These are phyloP conservation scores for Pseudogymnoascus sp. DNA, from an alignment of 2,329 filamentous ascomycete genomes.

Conservation along the genomic window DNA sequence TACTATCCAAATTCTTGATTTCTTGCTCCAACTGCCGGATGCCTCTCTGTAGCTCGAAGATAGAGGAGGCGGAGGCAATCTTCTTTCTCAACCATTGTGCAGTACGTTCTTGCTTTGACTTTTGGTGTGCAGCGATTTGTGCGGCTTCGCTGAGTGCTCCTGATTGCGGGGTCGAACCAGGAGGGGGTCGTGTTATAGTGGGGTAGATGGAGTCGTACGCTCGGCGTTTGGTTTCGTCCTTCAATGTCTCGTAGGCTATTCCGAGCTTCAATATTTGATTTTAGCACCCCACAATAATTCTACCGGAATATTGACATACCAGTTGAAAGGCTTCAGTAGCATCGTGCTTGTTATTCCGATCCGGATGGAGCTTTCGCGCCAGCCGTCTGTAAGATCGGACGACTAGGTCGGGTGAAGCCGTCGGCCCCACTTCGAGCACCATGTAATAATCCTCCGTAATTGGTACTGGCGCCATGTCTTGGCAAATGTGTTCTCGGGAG, in stretches of 20 bases:
- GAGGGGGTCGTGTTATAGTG: slow-evolving; percentile 11
- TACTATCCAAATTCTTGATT: slow-evolving; percentile 25
- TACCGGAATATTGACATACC: slow-evolving; percentile 21
- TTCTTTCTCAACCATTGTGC: slow-evolving; percentile 25
- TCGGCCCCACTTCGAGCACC: slow-evolving; percentile 27
- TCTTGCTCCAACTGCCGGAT: slow-evolving; percentile 23
- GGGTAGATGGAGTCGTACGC: slow-evolving; percentile 29
- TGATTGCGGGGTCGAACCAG: background rate
- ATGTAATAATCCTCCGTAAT: slow-evolving; percentile 30
- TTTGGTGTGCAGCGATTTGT: slow-evolving; percentile 25
- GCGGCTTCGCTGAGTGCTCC: slow-evolving; percentile 19
- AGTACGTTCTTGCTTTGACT: slow-evolving; percentile 26
- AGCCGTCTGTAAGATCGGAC: slow-evolving; percentile 28
- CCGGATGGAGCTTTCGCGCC: slow-evolving; percentile 32
- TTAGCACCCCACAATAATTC: slow-evolving; percentile 10
- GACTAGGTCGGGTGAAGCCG: slow-evolving; percentile 24
- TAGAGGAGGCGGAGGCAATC: slow-evolving; percentile 18
- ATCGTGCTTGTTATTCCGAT: slow-evolving; percentile 26
- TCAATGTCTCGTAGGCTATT: slow-evolving; percentile 32
- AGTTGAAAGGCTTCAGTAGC: slow-evolving; percentile 31
- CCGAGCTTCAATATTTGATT: slow-evolving; percentile 23
- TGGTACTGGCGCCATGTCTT: slow-evolving; percentile 25
- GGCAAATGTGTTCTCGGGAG: background rate
- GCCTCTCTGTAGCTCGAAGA: slow-evolving; percentile 18
- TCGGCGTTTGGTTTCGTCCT: slow-evolving; percentile 26